Conservation (phyloP, 495 filamentous ascomycete genomes). For the Recurvomyces mirabilis region DNA sequence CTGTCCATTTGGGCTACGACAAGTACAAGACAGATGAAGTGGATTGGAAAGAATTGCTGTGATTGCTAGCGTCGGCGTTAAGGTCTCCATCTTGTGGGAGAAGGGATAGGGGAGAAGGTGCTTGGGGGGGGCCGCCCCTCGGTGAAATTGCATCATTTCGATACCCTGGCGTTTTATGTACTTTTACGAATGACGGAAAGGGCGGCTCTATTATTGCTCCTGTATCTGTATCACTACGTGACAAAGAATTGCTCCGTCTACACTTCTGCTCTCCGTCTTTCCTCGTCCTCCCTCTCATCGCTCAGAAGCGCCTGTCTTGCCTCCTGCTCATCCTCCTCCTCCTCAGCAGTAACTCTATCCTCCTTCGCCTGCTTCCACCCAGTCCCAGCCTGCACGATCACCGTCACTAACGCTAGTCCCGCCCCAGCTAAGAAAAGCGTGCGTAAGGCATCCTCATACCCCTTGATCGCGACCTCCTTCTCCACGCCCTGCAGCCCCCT, state of each 20-base stretch:
- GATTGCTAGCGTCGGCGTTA: too few species aligned
- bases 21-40: too few species aligned
- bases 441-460: slow-evolving; percentile 49
- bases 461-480: slow-evolving; percentile 46
- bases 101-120: neutral
- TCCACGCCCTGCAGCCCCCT: slow-evolving; percentile 41
- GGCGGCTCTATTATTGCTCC: neutral
- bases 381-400: slow-evolving; percentile 53
- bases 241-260: too few species aligned
- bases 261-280: neutral
- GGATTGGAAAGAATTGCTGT: too few species aligned
- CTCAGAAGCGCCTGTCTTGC: neutral
- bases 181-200: neutral
- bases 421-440: slow-evolving; percentile 48
- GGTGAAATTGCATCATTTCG: too few species aligned
- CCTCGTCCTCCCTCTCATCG: neutral
- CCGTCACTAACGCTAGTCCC: slow-evolving; percentile 42
- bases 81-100: too few species aligned
- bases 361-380: slow-evolving; percentile 43
- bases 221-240: neutral
- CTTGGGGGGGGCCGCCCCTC: neutral
- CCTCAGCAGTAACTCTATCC: slow-evolving; percentile 35
- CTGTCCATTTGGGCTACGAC: too few species aligned
- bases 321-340: neutral
- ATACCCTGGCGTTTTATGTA: neutral